phyloP scores from a whole-genome alignment of 2,329 filamentous ascomycete species.

The Diaporthe sp. region DNA sequence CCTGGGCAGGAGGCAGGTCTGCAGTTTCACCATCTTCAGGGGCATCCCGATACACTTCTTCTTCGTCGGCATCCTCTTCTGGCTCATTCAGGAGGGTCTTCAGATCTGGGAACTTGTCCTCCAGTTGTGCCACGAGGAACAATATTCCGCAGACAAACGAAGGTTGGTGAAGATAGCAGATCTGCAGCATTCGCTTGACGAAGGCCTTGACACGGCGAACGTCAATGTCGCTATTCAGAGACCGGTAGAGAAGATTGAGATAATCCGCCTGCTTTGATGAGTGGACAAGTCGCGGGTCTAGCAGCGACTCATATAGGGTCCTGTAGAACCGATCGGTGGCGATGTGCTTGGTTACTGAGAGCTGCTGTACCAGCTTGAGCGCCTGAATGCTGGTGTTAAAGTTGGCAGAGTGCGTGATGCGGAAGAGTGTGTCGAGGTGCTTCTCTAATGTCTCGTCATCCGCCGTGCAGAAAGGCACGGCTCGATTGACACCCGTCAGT shows the following conservation, averaged over 20 bases:
- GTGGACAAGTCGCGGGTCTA: conserved; percentile 88
- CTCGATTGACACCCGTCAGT: conserved; percentile 93
- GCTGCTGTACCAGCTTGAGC: conserved; percentile 93
- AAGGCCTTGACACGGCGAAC: conserved; percentile 95
- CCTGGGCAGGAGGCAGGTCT: conserved; percentile 45
- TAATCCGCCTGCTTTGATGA: conserved; percentile 98
- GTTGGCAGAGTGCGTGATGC: conserved; percentile 96
- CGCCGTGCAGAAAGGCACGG: conserved; percentile 90
- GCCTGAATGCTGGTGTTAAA: conserved; percentile 99
- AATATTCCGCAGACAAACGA: conserved; percentile 94
- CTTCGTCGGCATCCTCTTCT: conserved; percentile 82
- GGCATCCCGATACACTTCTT: conserved; percentile 66
- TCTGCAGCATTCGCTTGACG: conserved; percentile 90
- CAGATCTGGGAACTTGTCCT: conserved; percentile 83
- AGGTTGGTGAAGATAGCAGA: conserved; percentile 89
- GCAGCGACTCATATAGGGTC: conserved; percentile 92
- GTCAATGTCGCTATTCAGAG: conserved; percentile 91
- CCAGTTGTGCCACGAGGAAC: conserved; percentile 87
- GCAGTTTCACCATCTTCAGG: conserved; percentile 74
- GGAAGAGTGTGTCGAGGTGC: conserved; percentile 94
- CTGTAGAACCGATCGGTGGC: conserved; percentile 93
- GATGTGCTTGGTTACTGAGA: conserved; percentile 84
- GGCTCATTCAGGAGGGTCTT: conserved; percentile 84
- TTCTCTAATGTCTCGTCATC: conserved; percentile 86
- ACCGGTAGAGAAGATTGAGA: conserved; percentile 89